These are phyloP conservation scores for Botrytis deweyae DNA, from an alignment of 2,329 filamentous ascomycete genomes.

Conservation along the genomic window DNA sequence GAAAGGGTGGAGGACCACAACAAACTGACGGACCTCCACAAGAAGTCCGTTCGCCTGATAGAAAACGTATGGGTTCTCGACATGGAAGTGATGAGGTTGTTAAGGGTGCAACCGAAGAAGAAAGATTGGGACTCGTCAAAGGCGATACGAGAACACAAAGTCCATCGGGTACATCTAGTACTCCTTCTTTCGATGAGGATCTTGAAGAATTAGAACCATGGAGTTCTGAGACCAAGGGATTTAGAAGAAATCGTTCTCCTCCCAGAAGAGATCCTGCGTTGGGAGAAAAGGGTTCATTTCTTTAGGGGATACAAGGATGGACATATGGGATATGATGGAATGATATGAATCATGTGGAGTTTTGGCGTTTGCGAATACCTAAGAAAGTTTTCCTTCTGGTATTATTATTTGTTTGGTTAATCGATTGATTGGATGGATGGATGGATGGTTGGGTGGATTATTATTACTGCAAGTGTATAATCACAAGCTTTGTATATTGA, in stretches of 20 bases:
- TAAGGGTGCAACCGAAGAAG: constrained; percentile 73
- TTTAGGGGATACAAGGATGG: neutral
- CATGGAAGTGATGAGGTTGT: constrained; percentile 44
- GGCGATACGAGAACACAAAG: constrained; percentile 53
- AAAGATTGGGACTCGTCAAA: constrained; percentile 77
- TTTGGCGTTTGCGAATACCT: constrained; percentile 18
- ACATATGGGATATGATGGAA: constrained; percentile 4
- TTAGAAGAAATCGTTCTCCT: constrained; percentile 5
- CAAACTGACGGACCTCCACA: constrained; percentile 25
- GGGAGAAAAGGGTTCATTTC: constrained; percentile 7
- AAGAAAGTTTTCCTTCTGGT: constrained; percentile 5
- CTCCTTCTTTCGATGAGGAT: constrained; percentile 31
- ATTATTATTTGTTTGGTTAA: constrained; percentile 6
- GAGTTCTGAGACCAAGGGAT: constrained; percentile 13
- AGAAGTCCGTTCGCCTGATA: constrained; percentile 40
- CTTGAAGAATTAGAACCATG: constrained; percentile 24
- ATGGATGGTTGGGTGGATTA: neutral
- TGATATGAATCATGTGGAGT: constrained; percentile 16
- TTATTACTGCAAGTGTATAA: constrained; percentile 3
- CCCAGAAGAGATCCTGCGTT: constrained; percentile 2
- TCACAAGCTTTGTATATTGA: constrained; percentile 6
- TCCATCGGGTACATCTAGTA: constrained; percentile 21
- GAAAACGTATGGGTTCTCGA: constrained; percentile 41
- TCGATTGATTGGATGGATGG: neutral
- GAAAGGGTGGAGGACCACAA: constrained; percentile 27